phyloP scores from a whole-genome alignment of 2,329 filamentous ascomycete genomes.

The Ceratocystis ficicola region DNA sequence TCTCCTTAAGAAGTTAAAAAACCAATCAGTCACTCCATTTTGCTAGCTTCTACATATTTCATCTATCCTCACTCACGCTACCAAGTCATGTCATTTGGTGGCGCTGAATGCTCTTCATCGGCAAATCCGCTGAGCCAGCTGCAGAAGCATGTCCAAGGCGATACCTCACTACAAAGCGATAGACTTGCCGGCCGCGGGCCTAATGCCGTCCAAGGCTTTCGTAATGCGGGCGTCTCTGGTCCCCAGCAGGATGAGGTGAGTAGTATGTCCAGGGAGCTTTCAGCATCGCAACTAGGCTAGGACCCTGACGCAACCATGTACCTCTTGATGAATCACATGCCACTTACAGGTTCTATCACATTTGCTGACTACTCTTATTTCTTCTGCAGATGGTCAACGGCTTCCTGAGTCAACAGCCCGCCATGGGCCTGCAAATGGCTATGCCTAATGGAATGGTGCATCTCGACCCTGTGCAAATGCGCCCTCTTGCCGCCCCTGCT shows the following conservation, averaged over 20 bases:
- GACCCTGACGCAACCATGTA: background rate
- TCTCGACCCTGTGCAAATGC: slow-evolving; percentile 37
- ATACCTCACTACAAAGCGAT: slow-evolving; percentile 88
- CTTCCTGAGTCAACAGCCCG: slow-evolving; percentile 71
- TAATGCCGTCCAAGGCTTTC: slow-evolving; percentile 63
- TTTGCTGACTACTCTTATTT: slow-evolving; percentile 16
- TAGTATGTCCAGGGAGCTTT: slow-evolving; percentile 24
- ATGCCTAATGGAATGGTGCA: slow-evolving; percentile 39
- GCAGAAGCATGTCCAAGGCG: slow-evolving; percentile 91
- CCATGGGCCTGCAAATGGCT: slow-evolving; percentile 42
- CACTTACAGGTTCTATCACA: background rate
- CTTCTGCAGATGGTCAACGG: slow-evolving; percentile 71
- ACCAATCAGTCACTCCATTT: background rate
- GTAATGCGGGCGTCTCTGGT: slow-evolving; percentile 54
- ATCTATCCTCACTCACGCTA: background rate
- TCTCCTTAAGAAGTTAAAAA: no score
- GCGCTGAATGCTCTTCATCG: slow-evolving; percentile 90
- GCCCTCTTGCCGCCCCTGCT: slow-evolving; percentile 12
- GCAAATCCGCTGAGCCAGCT: slow-evolving; percentile 95
- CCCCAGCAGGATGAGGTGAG: slow-evolving; percentile 58
- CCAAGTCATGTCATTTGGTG: slow-evolving; percentile 77
- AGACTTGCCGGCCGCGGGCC: slow-evolving; percentile 66
- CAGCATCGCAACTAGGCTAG: background rate
- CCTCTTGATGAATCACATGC: background rate
- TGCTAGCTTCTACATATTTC: background rate